These are phyloP conservation scores for Fomitopsis pulvina DNA, from an alignment of 768 basidiomycete species.

Conservation along the genomic window DNA sequence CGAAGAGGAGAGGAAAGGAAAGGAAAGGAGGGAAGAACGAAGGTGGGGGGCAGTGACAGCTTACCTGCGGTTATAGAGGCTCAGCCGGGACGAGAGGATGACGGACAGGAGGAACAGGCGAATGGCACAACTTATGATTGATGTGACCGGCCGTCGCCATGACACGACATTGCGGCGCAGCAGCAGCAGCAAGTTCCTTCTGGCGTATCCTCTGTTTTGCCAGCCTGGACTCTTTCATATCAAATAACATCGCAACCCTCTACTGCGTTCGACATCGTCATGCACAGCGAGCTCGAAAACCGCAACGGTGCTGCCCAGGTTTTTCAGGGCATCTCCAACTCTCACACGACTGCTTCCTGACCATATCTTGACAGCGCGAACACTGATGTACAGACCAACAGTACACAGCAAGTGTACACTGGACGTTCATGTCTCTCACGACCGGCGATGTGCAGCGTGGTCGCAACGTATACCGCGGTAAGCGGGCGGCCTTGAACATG, in stretches of 20 bases:
- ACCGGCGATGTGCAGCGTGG: neutral
- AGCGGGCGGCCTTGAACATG: too few relatives aligned
- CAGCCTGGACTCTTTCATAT: too few relatives aligned
- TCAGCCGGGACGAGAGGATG: conserved; percentile 4
- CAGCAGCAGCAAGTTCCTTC: neutral
- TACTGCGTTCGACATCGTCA: neutral
- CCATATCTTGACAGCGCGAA: neutral
- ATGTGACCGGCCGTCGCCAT: conserved; percentile 13
- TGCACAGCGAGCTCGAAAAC: neutral
- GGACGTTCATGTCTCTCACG: neutral
- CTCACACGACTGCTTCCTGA: too few relatives aligned
- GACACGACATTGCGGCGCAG: conserved; percentile 6
- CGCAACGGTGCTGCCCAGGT: too few relatives aligned
- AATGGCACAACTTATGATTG: conserved; percentile 3
- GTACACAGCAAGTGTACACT: too few relatives aligned
- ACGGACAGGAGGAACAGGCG: conserved; percentile 11
- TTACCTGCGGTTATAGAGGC: conserved; percentile 13
- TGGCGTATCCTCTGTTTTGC: neutral
- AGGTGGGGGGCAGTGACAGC: conserved; percentile 6
- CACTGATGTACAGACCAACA: neutral
- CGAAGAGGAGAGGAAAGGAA: conserved; percentile 24
- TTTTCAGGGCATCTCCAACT: too few relatives aligned
- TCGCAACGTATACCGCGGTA: neutral
- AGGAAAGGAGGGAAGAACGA: conserved; percentile 16
- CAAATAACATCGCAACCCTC: too few relatives aligned